Evolutionary conservation across 2,329 filamentous ascomycete species (phyloP).

Genomic region (Nemania serpens): DNA sequence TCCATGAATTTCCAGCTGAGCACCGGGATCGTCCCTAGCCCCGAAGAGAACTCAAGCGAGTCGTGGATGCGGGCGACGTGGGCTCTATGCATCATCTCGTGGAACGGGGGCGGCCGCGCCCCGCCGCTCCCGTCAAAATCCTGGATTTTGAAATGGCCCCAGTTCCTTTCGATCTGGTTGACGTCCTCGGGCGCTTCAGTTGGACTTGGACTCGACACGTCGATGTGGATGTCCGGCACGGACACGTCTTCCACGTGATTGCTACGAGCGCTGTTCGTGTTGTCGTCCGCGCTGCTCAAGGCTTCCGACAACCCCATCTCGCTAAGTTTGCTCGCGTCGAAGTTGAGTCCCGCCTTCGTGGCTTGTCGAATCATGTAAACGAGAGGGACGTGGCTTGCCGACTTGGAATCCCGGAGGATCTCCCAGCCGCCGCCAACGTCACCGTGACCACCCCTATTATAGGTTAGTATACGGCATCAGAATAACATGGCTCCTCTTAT

Average conservation of each 20-base stretch:
- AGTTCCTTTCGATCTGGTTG: slow-evolving; percentile 16
- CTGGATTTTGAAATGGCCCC: slow-evolving; percentile 26
- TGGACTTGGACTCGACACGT: slow-evolving; percentile 37
- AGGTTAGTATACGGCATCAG: slow-evolving; percentile 4
- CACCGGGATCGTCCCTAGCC: slow-evolving; percentile 60
- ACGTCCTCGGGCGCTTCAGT: not conserved
- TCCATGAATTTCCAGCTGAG: slow-evolving; percentile 77
- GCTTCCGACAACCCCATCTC: slow-evolving; percentile 65
- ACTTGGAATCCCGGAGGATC: slow-evolving; percentile 58
- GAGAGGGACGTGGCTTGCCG: slow-evolving; percentile 69
- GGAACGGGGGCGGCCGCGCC: slow-evolving; percentile 49
- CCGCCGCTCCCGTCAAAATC: slow-evolving; percentile 23
- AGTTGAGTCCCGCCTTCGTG: slow-evolving; percentile 67
- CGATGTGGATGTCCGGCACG: slow-evolving; percentile 44
- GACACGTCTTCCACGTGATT: slow-evolving; percentile 6
- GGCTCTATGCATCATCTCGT: slow-evolving; percentile 62
- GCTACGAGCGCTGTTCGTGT: not conserved
- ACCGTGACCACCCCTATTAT: slow-evolving; percentile 65
- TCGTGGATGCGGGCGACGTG: slow-evolving; percentile 67
- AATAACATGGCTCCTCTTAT: not conserved
- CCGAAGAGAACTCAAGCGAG: slow-evolving; percentile 67
- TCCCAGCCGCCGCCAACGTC: slow-evolving; percentile 82
- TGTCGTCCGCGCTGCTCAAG: slow-evolving; percentile 42
- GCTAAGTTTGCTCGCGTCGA: slow-evolving; percentile 70
- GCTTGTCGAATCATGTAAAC: slow-evolving; percentile 73